Evolutionary conservation across 441 rosid species (phyloP).

Genomic region (Pelargonium citronellum): DNA sequence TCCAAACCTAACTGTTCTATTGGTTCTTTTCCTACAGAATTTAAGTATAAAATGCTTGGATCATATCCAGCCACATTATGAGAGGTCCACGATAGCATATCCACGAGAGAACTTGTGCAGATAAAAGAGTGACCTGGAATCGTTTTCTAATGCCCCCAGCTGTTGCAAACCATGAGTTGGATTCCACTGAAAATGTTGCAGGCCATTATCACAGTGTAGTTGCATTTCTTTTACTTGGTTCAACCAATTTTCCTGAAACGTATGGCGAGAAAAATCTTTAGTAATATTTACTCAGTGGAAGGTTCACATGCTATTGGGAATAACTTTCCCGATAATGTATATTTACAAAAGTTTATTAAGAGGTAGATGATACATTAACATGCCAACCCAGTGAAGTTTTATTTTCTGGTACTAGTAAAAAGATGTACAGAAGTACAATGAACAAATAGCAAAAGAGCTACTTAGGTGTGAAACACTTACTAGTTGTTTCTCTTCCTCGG

Average conservation of each 20-base stretch:
- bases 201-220: constrained; percentile 24
- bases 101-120: neutral
- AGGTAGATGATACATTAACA: neutral
- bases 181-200: constrained; percentile 14
- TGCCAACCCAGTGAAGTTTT: neutral
- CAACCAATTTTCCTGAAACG: constrained; percentile 22
- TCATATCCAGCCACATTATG: neutral
- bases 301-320: neutral
- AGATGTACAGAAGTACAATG: neutral
- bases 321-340: neutral
- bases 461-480: constrained; percentile 36
- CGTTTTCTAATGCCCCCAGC: constrained; percentile 14
- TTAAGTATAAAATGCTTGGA: no score
- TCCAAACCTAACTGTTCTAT: no score
- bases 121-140: constrained; percentile 16
- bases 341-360: neutral
- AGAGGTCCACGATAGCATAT: neutral
- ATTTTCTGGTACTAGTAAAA: neutral
- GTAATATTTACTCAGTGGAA: neutral
- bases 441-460: neutral
- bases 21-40: no score
- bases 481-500: constrained; percentile 70
- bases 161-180: constrained; percentile 1
- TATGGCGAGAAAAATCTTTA: neutral
- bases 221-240: constrained; percentile 27